Percentiles rank a stretch among this genome's conserved stretches.
These are phyloP conservation scores for Cercospora brassicicola DNA, from an alignment of 2,329 filamentous ascomycete genomes.

Conservation along the genomic window DNA sequence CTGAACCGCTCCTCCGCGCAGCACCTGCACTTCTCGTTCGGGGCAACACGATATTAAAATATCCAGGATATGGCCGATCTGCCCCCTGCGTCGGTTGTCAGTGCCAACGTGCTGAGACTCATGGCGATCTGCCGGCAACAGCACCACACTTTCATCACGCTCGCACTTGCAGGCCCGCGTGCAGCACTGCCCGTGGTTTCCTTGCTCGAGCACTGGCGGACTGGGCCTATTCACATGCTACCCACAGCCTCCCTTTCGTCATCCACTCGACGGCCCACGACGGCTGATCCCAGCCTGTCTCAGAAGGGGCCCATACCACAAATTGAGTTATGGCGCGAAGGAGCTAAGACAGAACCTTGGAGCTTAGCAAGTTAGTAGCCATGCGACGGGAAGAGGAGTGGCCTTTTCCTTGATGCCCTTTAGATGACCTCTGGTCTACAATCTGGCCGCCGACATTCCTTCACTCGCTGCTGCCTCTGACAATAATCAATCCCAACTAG, in stretches of 20 bases:
- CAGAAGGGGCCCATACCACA: slow-evolving; percentile 19
- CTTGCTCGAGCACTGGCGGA: slow-evolving; percentile 1
- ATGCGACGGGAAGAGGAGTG: slow-evolving; percentile 16
- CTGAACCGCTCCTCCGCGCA: not conserved
- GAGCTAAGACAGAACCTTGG: slow-evolving; percentile 26
- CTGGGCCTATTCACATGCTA: slow-evolving; percentile 10
- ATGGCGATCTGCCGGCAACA: slow-evolving; percentile 16
- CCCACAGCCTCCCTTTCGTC: slow-evolving; percentile 19
- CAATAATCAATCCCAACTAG: not conserved
- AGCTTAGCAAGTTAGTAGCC: slow-evolving; percentile 21
- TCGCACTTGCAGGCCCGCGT: slow-evolving; percentile 15
- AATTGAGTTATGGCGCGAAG: slow-evolving; percentile 25
- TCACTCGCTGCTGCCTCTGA: slow-evolving; percentile 1
- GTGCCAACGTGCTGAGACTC: slow-evolving; percentile 7
- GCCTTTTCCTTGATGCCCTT: slow-evolving; percentile 9
- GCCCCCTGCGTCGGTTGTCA: slow-evolving; percentile 8
- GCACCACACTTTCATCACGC: slow-evolving; percentile 7
- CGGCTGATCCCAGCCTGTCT: slow-evolving; percentile 26
- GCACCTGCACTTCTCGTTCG: not conserved
- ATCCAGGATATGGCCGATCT: not conserved
- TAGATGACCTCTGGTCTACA: not conserved
- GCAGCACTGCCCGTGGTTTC: slow-evolving; percentile 14
- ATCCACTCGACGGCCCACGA: slow-evolving; percentile 4
- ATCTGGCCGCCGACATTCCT: slow-evolving; percentile 6
- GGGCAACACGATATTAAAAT: not conserved